phyloP scores from a whole-genome alignment of 106 monocot species.

The Cymbidium sinense region DNA sequence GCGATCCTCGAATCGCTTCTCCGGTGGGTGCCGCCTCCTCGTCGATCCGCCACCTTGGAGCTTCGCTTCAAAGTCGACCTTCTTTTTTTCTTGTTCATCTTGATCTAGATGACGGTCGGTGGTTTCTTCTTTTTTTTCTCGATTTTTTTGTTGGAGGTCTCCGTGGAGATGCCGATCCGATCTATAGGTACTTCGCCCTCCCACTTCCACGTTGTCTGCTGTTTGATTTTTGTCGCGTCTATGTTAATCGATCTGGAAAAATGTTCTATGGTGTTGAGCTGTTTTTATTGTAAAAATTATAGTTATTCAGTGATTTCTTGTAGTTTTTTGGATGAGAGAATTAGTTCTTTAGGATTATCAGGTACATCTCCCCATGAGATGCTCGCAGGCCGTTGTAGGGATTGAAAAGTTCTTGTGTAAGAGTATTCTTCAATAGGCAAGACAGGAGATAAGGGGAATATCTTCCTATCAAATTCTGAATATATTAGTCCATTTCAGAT shows the following conservation, averaged over 20 bases:
- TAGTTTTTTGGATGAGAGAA: not conserved
- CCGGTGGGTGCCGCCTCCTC: too few species aligned
- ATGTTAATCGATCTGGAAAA: too few species aligned
- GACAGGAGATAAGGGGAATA: not conserved
- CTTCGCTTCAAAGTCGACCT: not conserved
- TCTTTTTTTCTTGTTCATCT: not conserved
- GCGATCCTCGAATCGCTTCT: too few species aligned
- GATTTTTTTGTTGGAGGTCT: constrained; percentile 10
- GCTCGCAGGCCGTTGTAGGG: not conserved
- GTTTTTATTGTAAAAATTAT: not conserved
- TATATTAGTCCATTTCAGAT: not conserved
- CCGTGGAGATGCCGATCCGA: constrained; percentile 17
- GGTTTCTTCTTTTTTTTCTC: constrained; percentile 3
- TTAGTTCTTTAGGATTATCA: not conserved
- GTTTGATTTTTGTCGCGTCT: too few species aligned
- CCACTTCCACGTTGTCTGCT: not conserved
- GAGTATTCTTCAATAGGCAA: not conserved
- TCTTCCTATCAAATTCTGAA: not conserved
- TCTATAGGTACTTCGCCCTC: constrained; percentile 9
- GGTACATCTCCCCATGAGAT: not conserved
- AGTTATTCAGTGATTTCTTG: not conserved
- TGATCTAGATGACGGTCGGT: not conserved
- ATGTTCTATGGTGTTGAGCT: not conserved
- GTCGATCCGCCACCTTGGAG: too few species aligned
- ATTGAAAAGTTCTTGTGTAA: not conserved